Percentiles rank a stretch among this genome's conserved stretches.
Evolutionary conservation across 1,284 basidiomycete species (phyloP).

Genomic region (Coniferiporia weirii): DNA sequence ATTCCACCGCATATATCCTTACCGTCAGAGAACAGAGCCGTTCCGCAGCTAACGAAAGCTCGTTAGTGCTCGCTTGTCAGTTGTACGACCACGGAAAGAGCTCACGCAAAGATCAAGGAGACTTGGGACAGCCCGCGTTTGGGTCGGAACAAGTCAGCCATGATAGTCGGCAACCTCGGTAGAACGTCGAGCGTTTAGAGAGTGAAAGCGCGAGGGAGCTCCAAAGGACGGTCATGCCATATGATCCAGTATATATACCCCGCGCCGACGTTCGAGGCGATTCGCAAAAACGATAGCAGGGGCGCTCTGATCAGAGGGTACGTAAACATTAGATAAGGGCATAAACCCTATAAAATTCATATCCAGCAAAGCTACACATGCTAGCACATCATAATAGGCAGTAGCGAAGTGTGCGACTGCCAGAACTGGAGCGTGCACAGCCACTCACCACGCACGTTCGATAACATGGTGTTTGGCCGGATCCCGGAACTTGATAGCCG

Average conservation of each 20-base stretch:
- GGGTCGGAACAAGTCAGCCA: constrained; percentile 10
- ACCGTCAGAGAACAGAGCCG: constrained; percentile 86
- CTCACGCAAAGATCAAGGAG: constrained; percentile 76
- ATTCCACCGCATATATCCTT: constrained; percentile 15
- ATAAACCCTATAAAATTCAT: background rate
- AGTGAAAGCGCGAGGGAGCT: background rate
- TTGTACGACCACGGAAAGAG: constrained; percentile 19
- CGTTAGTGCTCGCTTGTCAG: background rate
- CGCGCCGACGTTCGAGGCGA: background rate
- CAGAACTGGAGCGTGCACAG: background rate
- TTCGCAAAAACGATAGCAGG: background rate
- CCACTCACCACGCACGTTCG: background rate
- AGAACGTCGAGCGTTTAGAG: background rate
- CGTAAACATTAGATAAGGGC: background rate
- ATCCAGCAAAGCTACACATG: background rate
- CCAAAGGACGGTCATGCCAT: background rate
- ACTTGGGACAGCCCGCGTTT: constrained; percentile 40
- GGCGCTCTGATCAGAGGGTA: background rate
- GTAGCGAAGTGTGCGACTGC: too few species aligned
- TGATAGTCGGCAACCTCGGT: background rate
- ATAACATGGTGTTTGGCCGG: background rate
- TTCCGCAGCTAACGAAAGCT: constrained; percentile 55
- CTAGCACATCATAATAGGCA: background rate
- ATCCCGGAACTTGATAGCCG: too few species aligned
- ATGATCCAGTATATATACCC: background rate